Percentiles rank a stretch among this genome's conserved stretches.
Conservation (phyloP, 371 early-diverging fungal genomes). For the Nosema muscidifuracis region DNA sequence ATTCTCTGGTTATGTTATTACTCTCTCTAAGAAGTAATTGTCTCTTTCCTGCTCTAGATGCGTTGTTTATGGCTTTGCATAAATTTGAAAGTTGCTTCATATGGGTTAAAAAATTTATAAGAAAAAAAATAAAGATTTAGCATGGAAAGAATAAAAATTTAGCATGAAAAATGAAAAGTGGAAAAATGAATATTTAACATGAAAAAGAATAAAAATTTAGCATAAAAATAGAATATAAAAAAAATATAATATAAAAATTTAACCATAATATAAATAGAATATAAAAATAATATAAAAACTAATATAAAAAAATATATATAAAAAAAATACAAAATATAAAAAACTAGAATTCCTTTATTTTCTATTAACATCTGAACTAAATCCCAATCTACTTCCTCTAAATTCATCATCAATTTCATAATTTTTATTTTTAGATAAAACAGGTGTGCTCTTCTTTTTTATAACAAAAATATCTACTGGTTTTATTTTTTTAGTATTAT, state of each 20-base stretch:
- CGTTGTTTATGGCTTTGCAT: slow-evolving; percentile 91
- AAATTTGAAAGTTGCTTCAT: slow-evolving; percentile 58
- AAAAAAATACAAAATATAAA: no score
- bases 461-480: not conserved
- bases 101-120: not conserved
- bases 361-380: no score
- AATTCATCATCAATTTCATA: slow-evolving; percentile 1
- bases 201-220: not conserved
- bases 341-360: no score
- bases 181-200: not conserved
- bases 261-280: not conserved
- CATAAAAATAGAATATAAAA: not conserved
- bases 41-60: slow-evolving; percentile 90
- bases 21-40: slow-evolving; percentile 88
- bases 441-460: slow-evolving; percentile 1
- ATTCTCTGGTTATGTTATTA: slow-evolving; percentile 90
- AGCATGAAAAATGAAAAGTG: not conserved
- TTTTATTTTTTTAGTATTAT: not conserved
- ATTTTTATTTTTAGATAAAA: not conserved
- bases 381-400: not conserved
- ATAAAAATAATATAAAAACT: not conserved
- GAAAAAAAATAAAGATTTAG: no score
- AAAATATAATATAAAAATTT: slow-evolving; percentile 1
- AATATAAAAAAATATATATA: no score
- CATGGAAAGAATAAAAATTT: not conserved